Evolutionary conservation across 371 early-diverging fungal species (phyloP).

Genomic region (Mucor plumbeus): DNA sequence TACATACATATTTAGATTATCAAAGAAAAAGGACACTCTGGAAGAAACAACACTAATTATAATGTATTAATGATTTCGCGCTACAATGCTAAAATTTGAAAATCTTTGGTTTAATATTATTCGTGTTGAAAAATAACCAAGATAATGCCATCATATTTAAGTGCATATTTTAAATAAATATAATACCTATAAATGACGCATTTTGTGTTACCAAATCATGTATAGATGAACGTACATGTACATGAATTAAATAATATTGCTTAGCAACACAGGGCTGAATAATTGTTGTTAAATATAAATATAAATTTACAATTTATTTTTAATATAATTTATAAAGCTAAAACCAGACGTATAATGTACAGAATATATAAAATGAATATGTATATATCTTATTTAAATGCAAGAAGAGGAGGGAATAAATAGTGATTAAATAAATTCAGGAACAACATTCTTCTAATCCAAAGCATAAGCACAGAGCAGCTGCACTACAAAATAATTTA

Average conservation of each 20-base stretch:
- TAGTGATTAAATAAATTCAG: neutral
- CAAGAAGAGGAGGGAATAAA: neutral
- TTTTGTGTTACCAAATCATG: neutral
- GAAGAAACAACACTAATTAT: too few species aligned
- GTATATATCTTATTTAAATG: neutral
- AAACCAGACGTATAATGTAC: neutral
- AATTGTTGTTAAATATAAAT: neutral
- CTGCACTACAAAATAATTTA: constrained; percentile 13
- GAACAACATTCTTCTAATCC: constrained; percentile 31
- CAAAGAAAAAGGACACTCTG: too few species aligned
- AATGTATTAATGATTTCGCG: too few species aligned
- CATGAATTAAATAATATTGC: neutral
- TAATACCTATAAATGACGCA: neutral
- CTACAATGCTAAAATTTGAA: too few species aligned
- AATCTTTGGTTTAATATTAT: too few species aligned
- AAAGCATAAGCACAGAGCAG: constrained; percentile 31
- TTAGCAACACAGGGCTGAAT: neutral
- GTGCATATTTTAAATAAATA: neutral
- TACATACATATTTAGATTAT: too few species aligned
- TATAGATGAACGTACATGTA: neutral
- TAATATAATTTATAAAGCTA: neutral
- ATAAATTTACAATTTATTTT: neutral
- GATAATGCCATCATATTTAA: neutral
- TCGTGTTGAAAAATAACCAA: neutral
- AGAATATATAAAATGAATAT: neutral